phyloP scores from a whole-genome alignment of 352 stramenopile species.

The Phytophthora pseudosyringae region DNA sequence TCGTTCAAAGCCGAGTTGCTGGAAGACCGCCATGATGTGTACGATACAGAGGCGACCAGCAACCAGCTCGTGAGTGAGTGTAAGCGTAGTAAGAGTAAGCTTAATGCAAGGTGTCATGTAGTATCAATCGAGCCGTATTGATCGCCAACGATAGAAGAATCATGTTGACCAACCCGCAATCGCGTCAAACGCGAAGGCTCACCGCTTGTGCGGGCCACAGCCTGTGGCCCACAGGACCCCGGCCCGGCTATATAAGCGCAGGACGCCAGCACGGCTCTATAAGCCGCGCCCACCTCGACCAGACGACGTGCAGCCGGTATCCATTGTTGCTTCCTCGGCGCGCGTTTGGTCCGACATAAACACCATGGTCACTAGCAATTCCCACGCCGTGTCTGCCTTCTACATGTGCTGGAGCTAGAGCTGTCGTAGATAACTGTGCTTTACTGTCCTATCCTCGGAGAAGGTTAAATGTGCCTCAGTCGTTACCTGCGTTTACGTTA shows the following conservation, averaged over 20 bases:
- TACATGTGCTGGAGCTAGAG: too few relatives aligned
- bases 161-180: too few relatives aligned
- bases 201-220: not conserved
- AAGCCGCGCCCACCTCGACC: constrained; percentile 8
- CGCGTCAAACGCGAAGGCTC: not conserved
- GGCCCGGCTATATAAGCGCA: constrained; percentile 5
- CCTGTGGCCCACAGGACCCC: constrained; percentile 11
- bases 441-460: too few relatives aligned
- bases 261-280: not conserved
- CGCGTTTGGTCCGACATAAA: constrained; percentile 13
- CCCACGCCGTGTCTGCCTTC: too few relatives aligned
- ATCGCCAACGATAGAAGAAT: too few relatives aligned
- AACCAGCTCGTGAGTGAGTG: constrained; percentile 29
- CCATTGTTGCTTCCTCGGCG: not conserved
- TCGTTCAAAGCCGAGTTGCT: not conserved
- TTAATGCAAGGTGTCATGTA: constrained; percentile 33
- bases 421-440: too few relatives aligned
- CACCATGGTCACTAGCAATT: not conserved
- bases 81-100: constrained; percentile 40
- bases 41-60: constrained; percentile 18
- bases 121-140: not conserved
- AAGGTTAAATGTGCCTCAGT: too few relatives aligned
- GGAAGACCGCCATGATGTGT: constrained; percentile 14
- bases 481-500: too few relatives aligned
- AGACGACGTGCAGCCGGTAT: constrained; percentile 21